A percentile compares a stretch with the other conserved stretches of the same genome.
Evolutionary conservation across 345 rosid species (phyloP).

Genomic region (Gossypium stocksii): DNA sequence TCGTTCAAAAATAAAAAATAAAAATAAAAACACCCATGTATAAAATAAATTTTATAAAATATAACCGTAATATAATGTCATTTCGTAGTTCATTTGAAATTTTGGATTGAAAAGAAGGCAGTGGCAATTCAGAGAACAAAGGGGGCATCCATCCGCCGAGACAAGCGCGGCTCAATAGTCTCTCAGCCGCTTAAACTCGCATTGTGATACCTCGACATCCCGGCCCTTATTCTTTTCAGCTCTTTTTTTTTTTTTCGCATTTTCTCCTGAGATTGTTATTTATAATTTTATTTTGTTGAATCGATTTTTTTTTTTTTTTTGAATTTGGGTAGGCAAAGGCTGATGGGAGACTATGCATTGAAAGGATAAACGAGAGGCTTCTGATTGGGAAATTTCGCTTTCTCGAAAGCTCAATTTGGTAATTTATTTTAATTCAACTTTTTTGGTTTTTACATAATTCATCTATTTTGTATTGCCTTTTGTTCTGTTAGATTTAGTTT

Average conservation of each 20-base stretch:
- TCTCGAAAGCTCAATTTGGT: conserved; percentile 9
- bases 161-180: conserved; percentile 3
- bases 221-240: not conserved
- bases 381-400: conserved; percentile 8
- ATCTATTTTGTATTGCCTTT: not conserved
- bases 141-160: not conserved
- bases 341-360: conserved; percentile 15
- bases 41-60: not conserved
- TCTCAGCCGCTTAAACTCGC: not conserved
- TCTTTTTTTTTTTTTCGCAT: not conserved
- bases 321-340: conserved; percentile 3
- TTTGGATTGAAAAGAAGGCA: conserved; percentile 15
- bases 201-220: conserved; percentile 3
- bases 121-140: conserved; percentile 34
- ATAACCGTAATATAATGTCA: not conserved
- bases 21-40: too few relatives aligned
- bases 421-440: not conserved
- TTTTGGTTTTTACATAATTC: conserved; percentile 1
- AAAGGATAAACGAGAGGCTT: conserved; percentile 17
- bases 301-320: not conserved
- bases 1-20: too few relatives aligned
- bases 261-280: not conserved
- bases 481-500: not conserved
- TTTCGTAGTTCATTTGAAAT: conserved; percentile 28
- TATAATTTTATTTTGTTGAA: not conserved